These are phyloP conservation scores for Taphrina sp. DNA, from an alignment of 1,139 yeast genomes.

Conservation along the genomic window DNA sequence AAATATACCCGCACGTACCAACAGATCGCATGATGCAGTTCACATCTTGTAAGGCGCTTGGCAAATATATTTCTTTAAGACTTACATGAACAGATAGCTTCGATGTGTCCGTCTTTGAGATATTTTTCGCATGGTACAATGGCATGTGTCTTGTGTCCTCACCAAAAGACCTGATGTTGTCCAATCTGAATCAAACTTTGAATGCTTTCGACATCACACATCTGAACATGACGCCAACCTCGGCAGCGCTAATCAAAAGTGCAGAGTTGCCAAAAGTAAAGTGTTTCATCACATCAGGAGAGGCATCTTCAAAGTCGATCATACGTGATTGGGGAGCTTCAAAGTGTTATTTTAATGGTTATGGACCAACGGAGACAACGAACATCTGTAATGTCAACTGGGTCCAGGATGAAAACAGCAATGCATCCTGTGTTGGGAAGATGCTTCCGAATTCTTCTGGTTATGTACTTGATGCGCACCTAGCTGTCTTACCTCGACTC, in stretches of 20 bases:
- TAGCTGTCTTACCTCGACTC: slow-evolving; percentile 37
- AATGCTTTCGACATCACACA: slow-evolving; percentile 35
- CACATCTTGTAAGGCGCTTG: slow-evolving; percentile 35
- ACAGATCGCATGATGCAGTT: slow-evolving; percentile 37
- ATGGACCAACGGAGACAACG: slow-evolving; percentile 39
- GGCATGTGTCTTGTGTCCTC: slow-evolving; percentile 36
- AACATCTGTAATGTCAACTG: slow-evolving; percentile 28
- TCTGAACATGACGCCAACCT: slow-evolving; percentile 37
- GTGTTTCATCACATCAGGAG: slow-evolving; percentile 36
- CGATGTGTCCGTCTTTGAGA: slow-evolving; percentile 40
- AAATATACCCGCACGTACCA: slow-evolving; percentile 32
- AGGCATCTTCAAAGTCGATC: slow-evolving; percentile 28
- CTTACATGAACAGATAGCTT: slow-evolving; percentile 24
- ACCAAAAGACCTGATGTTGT: slow-evolving; percentile 28
- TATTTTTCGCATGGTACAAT: slow-evolving; percentile 36
- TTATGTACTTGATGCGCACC: slow-evolving; percentile 34
- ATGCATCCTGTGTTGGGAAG: slow-evolving; percentile 35
- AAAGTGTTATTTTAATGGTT: slow-evolving; percentile 35
- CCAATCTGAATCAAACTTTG: slow-evolving; percentile 30
- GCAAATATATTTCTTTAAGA: too few species aligned
- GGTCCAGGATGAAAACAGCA: slow-evolving; percentile 7
- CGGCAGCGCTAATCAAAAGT: slow-evolving; percentile 34
- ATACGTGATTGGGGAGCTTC: slow-evolving; percentile 34
- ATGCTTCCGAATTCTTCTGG: slow-evolving; percentile 36
- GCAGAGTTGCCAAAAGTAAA: slow-evolving; percentile 29